These are phyloP conservation scores for Boletus subcaerulescens DNA, from an alignment of 768 basidiomycete genomes.

Conservation along the genomic window DNA sequence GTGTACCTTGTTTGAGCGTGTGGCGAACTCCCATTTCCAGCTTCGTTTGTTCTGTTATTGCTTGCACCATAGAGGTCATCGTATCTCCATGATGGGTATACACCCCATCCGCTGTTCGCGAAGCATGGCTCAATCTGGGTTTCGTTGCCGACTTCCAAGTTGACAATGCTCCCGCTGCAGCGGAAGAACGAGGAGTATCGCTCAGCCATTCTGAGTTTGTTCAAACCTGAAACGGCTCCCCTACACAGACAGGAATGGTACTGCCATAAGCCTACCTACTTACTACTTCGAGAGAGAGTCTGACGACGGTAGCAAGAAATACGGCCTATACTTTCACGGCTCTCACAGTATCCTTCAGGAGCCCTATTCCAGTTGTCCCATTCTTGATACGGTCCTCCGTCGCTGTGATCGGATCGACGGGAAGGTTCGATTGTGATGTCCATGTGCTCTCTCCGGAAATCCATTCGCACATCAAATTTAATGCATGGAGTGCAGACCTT, in stretches of 20 bases:
- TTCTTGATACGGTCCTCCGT: slow-evolving; percentile 19
- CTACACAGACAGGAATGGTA: slow-evolving; percentile 7
- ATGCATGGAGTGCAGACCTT: slow-evolving; percentile 17
- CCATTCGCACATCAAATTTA: slow-evolving; percentile 20
- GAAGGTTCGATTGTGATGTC: too few relatives aligned
- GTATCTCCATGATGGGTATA: slow-evolving; percentile 20
- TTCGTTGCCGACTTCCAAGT: slow-evolving; percentile 13
- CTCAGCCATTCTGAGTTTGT: slow-evolving; percentile 18
- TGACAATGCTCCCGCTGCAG: too few relatives aligned
- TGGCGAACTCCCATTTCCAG: not conserved
- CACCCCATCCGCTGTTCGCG: slow-evolving; percentile 20
- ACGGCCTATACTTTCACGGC: slow-evolving; percentile 24
- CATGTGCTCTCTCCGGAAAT: too few relatives aligned
- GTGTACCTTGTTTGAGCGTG: too few relatives aligned
- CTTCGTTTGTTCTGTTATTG: slow-evolving; percentile 20
- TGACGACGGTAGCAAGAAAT: not conserved
- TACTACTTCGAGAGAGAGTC: slow-evolving; percentile 4
- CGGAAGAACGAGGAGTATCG: slow-evolving; percentile 13
- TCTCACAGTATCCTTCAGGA: slow-evolving; percentile 14
- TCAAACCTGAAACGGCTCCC: slow-evolving; percentile 17
- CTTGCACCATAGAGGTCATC: slow-evolving; percentile 10
- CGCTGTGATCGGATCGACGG: slow-evolving; percentile 23
- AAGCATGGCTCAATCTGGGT: slow-evolving; percentile 22
- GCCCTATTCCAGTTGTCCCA: slow-evolving; percentile 13
- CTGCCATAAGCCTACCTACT: slow-evolving; percentile 7